Evolutionary conservation across 495 filamentous ascomycete species (phyloP).

Genomic region (Tuber borchii): DNA sequence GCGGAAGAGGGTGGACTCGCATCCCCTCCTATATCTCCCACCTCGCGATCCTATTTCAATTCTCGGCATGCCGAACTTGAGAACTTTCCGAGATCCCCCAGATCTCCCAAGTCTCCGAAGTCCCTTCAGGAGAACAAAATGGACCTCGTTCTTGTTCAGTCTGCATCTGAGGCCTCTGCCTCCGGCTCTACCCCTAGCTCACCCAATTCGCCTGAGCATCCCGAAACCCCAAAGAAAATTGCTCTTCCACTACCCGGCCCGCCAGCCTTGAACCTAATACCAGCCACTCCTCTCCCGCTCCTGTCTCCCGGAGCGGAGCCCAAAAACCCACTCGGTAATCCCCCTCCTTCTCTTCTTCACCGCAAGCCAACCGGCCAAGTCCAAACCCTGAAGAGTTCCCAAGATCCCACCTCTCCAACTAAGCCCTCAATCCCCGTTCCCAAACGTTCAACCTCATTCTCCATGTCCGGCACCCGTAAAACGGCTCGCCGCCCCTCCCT

Average conservation of each 20-base stretch:
- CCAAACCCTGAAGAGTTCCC: constrained; percentile 8
- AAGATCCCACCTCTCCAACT: constrained; percentile 3
- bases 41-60: neutral
- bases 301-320: constrained; percentile 23
- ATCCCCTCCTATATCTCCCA: neutral
- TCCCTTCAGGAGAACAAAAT: neutral
- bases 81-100: constrained; percentile 1
- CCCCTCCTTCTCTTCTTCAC: constrained; percentile 20
- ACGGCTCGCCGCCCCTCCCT: constrained; percentile 27
- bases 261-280: constrained; percentile 30
- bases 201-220: neutral
- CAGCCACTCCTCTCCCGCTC: constrained; percentile 28
- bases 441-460: constrained; percentile 7
- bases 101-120: neutral
- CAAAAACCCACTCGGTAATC: constrained; percentile 33
- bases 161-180: constrained; percentile 18
- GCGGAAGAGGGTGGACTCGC: neutral
- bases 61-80: neutral
- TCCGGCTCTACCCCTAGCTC: constrained; percentile 7
- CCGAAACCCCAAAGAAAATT: constrained; percentile 16
- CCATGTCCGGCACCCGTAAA: constrained; percentile 15
- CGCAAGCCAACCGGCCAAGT: constrained; percentile 22
- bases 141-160: neutral
- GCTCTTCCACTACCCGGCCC: constrained; percentile 8
- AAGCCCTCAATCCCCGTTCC: constrained; percentile 10